Base-by-base conservation (phyloP, 2,329 filamentous ascomycete species). In the Huntiella abstrusa region DNA sequence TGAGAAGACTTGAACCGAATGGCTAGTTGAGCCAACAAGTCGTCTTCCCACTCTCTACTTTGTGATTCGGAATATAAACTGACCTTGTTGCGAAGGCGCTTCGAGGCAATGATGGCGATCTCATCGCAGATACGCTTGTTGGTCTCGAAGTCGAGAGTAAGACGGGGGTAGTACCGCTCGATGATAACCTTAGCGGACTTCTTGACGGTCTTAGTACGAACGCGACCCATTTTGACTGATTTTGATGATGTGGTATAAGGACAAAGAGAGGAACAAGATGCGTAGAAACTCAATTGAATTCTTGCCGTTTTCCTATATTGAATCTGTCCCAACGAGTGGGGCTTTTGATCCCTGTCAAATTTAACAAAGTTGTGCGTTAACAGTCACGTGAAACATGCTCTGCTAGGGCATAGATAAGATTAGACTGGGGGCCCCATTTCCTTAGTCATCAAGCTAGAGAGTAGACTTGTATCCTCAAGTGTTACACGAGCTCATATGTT, bases 71-170 rank as follows among this genome's bases (percentile, higher is more conserved):
- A 38, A 35, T 32, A 5, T 12, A 15, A 16, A 34, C 42, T 13
- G 57, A 92, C 84, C 85, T 98, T 98, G 82, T 98, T 98, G 73
- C 91, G 81, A 62, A 98, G 82, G 65, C 92, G 81, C 84, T 98
- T 98, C 60, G 83, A 92, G 59, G 91, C 85, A 65, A 98, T 98
- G 69, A 98, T 93, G 64, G 91, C 91, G 61, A 98, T 91, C 73
- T 98, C 91, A 86, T 96, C 91, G 75, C 91, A 96, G 63, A 96
- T 92, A 62, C 86, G 77, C 83, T 95, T 95, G 83, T 95, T 95
- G 78, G 84, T 94, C 81, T 98, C 91, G 74, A 98, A 98, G 75
- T 98, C 91, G 64, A 96, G 84, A 55, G 87, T 95, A 67, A 98
- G 77, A 71, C 85, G 86, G 64, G 91, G 91, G 73, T 93, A 92